Base-by-base conservation (phyloP, 176 grass and related monocot genomes). In the Secale cereale region DNA sequence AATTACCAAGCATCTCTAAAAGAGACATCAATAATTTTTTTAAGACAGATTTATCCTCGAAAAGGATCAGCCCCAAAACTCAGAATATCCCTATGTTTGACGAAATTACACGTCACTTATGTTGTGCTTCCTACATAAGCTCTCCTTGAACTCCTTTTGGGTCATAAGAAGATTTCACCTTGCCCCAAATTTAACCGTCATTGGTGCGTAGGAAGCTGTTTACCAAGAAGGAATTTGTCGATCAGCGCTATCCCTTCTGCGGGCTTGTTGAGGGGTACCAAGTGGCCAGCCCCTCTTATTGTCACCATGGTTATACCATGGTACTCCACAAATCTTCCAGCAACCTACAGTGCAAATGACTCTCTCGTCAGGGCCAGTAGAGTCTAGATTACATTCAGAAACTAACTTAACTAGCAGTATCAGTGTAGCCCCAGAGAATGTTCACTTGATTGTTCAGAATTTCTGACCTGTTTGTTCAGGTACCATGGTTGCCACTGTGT, bases 261-360 rank as follows among this genome's bases (percentile, higher is more conserved):
- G 35, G 96, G 93, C 81, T 98, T 98, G 81, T 95, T 92, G 45
- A 98, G 89, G 59, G 96, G 96, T 32, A 94, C 93, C 86, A 98
- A 64, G 76, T 98, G 93, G 10, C 96, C 93, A 83, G 91, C 96
- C 74, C 96, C 96, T 92, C 93, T 95, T 10, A 95, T 83, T 70
- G 93, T 98, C 82, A 75, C 93, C 91, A 98, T 93, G 30, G 91
- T 90, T 78, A 98, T 75, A 60, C 93, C 87, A 41, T 92, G 70
- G 85, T 92, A 90, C 63, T 98, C 89, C 69, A 95, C 91, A 87
- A 94, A 93, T 91, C 96, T 98, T 78, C 93, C 96, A 4, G 83
- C 91, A 79, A 98, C 93, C 96, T 98, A 81, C 59, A 81, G 43
- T 26, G 30, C 25, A 79, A 9, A 15, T 59, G 33, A 10, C 4